phyloP scores from a whole-genome alignment of 441 rosid species.

The Codiaeum variegatum region DNA sequence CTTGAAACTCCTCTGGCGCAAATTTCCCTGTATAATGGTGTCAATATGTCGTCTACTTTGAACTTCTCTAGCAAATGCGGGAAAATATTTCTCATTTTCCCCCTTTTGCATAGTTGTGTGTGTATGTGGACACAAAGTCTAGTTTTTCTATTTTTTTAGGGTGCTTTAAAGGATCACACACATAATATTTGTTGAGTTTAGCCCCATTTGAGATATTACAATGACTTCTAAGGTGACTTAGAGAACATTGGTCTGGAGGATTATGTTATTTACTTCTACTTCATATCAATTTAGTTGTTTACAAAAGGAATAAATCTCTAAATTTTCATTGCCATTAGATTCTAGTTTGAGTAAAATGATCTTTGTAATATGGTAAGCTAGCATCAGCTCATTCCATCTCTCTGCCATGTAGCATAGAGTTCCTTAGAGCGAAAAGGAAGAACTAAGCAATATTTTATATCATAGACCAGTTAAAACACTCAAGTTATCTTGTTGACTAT shows the following conservation, averaged over 20 bases:
- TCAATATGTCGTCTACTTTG: too few species aligned
- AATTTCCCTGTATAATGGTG: neutral
- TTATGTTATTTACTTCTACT: too few species aligned
- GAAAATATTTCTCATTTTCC: neutral
- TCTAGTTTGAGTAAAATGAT: neutral
- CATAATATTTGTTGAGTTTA: neutral
- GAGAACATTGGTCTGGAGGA: too few species aligned
- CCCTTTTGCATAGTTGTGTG: neutral
- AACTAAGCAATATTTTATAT: neutral
- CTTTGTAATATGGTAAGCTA: neutral
- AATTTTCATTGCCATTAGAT: neutral
- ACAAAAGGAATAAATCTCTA: neutral
- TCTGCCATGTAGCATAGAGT: neutral
- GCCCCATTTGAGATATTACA: neutral
- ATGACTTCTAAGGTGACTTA: too few species aligned
- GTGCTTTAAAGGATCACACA: too few species aligned
- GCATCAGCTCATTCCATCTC: neutral
- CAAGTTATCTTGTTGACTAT: neutral
- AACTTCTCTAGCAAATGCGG: neutral
- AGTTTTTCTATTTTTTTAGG: neutral
- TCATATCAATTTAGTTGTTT: neutral
- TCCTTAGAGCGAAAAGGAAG: neutral
- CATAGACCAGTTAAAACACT: neutral
- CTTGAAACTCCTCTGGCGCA: too few species aligned
- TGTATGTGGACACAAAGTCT: neutral